phyloP scores from a whole-genome alignment of 1,284 basidiomycete genomes.

The Malassezia japonica region DNA sequence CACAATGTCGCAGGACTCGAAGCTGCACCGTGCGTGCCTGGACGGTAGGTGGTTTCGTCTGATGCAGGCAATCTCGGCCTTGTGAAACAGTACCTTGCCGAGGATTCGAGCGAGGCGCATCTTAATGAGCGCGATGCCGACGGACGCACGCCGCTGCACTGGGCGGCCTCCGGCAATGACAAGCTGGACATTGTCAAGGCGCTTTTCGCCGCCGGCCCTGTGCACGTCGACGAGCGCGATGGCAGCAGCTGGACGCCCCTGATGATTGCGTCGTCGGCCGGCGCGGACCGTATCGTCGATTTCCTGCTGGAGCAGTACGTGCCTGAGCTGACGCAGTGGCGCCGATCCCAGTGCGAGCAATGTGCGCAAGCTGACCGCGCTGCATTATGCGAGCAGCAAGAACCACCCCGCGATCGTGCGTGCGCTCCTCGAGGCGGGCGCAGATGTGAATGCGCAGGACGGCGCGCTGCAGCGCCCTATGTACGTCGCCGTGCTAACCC shows the following conservation, averaged over 20 bases:
- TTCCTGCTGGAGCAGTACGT: constrained; percentile 16
- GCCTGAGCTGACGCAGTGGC: constrained; percentile 8
- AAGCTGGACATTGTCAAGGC: constrained; percentile 9
- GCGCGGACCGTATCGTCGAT: constrained; percentile 10
- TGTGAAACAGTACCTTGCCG: constrained; percentile 3
- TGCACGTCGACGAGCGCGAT: constrained; percentile 14
- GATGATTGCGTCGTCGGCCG: constrained; percentile 26
- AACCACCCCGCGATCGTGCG: constrained; percentile 26
- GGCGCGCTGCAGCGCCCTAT: constrained; percentile 25
- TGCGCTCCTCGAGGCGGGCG: constrained; percentile 19
- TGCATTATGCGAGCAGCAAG: constrained; percentile 31
- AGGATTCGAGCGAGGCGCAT: not conserved
- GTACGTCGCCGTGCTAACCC: constrained; percentile 13
- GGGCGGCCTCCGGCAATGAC: constrained; percentile 17
- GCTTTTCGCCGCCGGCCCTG: constrained; percentile 7
- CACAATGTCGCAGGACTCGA: constrained; percentile 9
- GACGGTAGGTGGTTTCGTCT: constrained; percentile 4
- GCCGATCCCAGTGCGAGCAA: constrained; percentile 18
- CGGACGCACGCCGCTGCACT: constrained; percentile 24
- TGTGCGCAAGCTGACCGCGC: constrained; percentile 17
- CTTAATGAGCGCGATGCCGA: constrained; percentile 18
- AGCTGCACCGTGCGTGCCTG: constrained; percentile 16
- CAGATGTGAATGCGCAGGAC: constrained; percentile 27
- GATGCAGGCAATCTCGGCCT: constrained; percentile 3
- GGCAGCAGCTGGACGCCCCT: constrained; percentile 21